Conservation (phyloP, 306 rosid genomes). For the Sindora glabra region DNA sequence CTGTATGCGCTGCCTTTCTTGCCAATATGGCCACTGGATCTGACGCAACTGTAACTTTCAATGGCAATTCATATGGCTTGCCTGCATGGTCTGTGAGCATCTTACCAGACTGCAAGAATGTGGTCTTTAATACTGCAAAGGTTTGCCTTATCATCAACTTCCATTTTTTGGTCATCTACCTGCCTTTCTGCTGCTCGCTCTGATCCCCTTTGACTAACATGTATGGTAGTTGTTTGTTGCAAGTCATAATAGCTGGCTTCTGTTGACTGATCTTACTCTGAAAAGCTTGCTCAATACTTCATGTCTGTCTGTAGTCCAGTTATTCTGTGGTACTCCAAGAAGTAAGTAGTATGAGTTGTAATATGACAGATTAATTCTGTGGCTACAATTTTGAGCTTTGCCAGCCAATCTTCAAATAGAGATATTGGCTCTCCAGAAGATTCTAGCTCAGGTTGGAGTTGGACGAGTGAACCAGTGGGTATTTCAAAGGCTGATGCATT, state of each 20-base stretch:
- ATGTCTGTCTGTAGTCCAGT: neutral
- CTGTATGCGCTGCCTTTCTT: slow-evolving; percentile 73
- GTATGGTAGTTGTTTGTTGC: neutral
- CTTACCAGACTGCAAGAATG: neutral
- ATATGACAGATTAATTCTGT: slow-evolving; percentile 66
- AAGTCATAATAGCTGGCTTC: neutral
- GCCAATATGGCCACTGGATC: slow-evolving; percentile 56
- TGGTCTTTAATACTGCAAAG: neutral
- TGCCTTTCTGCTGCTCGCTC: neutral
- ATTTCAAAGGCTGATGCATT: slow-evolving; percentile 71
- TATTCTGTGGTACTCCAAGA: neutral
- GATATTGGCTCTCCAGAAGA: slow-evolving; percentile 42
- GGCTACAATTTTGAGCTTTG: slow-evolving; percentile 49
- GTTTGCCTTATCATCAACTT: too few relatives aligned
- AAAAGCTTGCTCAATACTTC: neutral
- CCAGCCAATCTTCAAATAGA: slow-evolving; percentile 34
- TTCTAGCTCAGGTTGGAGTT: slow-evolving; percentile 63
- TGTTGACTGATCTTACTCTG: neutral
- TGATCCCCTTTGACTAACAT: neutral
- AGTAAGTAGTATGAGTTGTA: slow-evolving; percentile 3
- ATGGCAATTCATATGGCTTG: slow-evolving; percentile 65
- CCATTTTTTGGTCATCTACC: neutral
- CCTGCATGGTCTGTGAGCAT: neutral
- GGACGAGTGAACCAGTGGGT: slow-evolving; percentile 81
- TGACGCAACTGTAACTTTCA: slow-evolving; percentile 63